These are phyloP conservation scores for Metschnikowia gruessii DNA, from an alignment of 805 yeast genomes.

Conservation along the genomic window DNA sequence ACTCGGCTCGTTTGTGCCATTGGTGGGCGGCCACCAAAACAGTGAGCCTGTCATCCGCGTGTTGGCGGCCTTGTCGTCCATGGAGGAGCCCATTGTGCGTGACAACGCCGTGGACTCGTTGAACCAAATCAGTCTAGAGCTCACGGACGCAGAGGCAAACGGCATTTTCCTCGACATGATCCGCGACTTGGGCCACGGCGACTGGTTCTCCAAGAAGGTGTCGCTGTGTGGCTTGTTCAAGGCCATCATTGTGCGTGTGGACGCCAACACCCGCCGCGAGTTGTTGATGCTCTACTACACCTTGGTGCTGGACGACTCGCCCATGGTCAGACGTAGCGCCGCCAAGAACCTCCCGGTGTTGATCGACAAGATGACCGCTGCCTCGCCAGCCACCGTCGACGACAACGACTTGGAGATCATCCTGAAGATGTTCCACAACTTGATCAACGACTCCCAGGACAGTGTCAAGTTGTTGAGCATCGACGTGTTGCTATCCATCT, in stretches of 20 bases:
- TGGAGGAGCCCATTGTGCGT: conserved; percentile 95
- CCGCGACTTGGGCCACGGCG: conserved; percentile 75
- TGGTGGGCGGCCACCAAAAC: conserved; percentile 72
- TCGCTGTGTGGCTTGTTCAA: conserved; percentile 89
- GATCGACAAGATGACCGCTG: conserved; percentile 51
- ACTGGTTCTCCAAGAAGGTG: conserved; percentile 92
- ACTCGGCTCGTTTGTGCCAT: conserved; percentile 82
- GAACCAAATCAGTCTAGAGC: conserved; percentile 61
- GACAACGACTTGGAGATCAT: conserved; percentile 74
- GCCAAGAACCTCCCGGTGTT: conserved; percentile 79
- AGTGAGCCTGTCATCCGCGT: conserved; percentile 56
- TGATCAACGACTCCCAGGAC: conserved; percentile 87
- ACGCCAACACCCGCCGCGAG: conserved; percentile 52
- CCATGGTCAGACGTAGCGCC: conserved; percentile 96
- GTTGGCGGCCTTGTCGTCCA: conserved; percentile 79
- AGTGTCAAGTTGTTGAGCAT: conserved; percentile 88
- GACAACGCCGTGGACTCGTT: conserved; percentile 90
- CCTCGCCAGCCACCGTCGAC: conserved; percentile 38
- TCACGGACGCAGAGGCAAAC: conserved; percentile 61
- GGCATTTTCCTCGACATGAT: conserved; percentile 72
- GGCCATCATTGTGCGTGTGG: conserved; percentile 59
- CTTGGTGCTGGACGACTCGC: conserved; percentile 85
- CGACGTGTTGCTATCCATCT: conserved; percentile 80
- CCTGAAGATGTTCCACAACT: conserved; percentile 74
- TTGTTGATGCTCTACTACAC: conserved; percentile 66